Evolutionary conservation across 495 filamentous ascomycete species (phyloP).

Genomic region (Aspergillus biplanus): DNA sequence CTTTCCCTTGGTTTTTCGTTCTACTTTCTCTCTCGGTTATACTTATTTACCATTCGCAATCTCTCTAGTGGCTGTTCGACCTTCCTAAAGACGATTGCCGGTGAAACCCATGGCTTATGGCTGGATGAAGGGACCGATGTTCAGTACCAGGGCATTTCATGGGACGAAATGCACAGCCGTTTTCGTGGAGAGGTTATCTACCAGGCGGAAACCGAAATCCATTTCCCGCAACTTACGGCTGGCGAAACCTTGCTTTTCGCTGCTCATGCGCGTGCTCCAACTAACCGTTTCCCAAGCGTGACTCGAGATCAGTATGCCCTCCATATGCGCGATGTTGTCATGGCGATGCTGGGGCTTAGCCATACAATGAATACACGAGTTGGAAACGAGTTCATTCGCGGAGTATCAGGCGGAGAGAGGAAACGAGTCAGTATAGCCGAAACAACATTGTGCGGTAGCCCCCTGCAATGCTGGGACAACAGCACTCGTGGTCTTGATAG

Average conservation of each 20-base stretch:
- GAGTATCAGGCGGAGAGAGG: conserved; percentile 80
- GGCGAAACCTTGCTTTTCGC: conserved; percentile 80
- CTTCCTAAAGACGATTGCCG: conserved; percentile 77
- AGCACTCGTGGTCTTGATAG: conserved; percentile 80
- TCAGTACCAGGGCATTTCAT: conserved; percentile 70
- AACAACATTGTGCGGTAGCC: conserved; percentile 61
- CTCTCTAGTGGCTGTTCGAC: conserved; percentile 69
- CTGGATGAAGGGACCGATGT: conserved; percentile 66
- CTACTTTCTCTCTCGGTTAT: not conserved
- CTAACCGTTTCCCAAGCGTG: conserved; percentile 62
- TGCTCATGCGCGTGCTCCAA: conserved; percentile 67
- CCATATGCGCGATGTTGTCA: conserved; percentile 74
- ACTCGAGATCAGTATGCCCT: conserved; percentile 60
- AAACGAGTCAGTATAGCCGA: conserved; percentile 86
- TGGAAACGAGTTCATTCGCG: conserved; percentile 79
- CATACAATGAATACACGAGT: conserved; percentile 78
- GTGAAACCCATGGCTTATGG: conserved; percentile 74
- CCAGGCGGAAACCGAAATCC: conserved; percentile 77
- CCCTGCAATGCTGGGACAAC: conserved; percentile 81
- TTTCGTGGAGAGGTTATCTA: conserved; percentile 84
- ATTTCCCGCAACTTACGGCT: conserved; percentile 82
- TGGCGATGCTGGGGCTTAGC: conserved; percentile 77
- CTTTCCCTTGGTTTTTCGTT: not conserved
- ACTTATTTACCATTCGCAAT: not conserved
- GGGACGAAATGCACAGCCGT: conserved; percentile 60